Conservation (phyloP, 805 yeast genomes). For the Barnettozyma sp. region DNA sequence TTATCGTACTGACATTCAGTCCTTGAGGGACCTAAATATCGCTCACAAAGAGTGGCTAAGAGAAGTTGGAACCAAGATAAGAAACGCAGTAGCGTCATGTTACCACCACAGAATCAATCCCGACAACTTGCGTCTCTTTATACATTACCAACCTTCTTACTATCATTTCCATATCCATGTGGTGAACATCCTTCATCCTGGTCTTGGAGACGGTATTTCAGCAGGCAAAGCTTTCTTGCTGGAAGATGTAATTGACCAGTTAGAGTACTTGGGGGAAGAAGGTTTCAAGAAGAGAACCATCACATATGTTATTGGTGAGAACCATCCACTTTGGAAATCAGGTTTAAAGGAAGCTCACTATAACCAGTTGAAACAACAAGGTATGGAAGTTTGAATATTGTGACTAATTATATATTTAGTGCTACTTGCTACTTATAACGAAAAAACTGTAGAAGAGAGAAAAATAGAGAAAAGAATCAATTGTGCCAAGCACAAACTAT, state of each 20-base stretch:
- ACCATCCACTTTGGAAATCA: slow-evolving; percentile 62
- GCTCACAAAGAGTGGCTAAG: slow-evolving; percentile 54
- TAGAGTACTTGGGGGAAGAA: slow-evolving; percentile 44
- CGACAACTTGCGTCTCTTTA: slow-evolving; percentile 65
- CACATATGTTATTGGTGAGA: slow-evolving; percentile 65
- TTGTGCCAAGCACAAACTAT: too few species aligned
- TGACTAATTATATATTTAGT: too few species aligned
- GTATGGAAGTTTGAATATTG: slow-evolving; percentile 24
- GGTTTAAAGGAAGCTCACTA: slow-evolving; percentile 25
- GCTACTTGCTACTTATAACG: too few species aligned
- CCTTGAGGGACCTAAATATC: slow-evolving; percentile 65
- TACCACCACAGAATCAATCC: slow-evolving; percentile 38
- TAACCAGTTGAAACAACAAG: slow-evolving; percentile 57
- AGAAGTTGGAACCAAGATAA: slow-evolving; percentile 38
- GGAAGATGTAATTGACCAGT: slow-evolving; percentile 73
- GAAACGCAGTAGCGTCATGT: slow-evolving; percentile 37
- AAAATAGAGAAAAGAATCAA: too few species aligned
- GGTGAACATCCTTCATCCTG: slow-evolving; percentile 64
- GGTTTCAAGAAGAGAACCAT: slow-evolving; percentile 56
- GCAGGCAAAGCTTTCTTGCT: slow-evolving; percentile 78
- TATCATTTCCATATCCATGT: slow-evolving; percentile 94
- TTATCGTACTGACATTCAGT: slow-evolving; percentile 56
- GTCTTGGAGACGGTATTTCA: slow-evolving; percentile 59
- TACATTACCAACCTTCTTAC: slow-evolving; percentile 94
- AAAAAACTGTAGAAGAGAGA: too few species aligned